Base-by-base conservation (phyloP, 2,329 filamentous ascomycete species). In the Stylonectria norvegica region DNA sequence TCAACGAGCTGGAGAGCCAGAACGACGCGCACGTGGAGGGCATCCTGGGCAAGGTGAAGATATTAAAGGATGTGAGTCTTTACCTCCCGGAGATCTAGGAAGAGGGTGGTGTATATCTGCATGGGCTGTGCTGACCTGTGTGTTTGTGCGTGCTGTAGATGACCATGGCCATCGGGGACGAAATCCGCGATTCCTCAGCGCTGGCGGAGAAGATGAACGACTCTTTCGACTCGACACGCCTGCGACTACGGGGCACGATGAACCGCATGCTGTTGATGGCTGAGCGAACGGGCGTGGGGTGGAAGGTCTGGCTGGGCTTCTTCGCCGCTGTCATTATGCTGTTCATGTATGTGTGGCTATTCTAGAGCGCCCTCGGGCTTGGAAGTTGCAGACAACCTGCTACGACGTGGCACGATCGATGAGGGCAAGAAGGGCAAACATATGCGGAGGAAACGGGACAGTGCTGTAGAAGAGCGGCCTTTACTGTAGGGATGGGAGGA, bases 211-310 rank as follows among this genome's bases (percentile, higher is more conserved):
- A 89, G 68, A 95, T 98, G 84, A 97, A 97, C 65, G 88, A 95
- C 59, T 79, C 81, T 5, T 98, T 97, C 61, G 91, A 97, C 62
- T 81, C 79, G 56, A 94, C 91, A 38, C 75, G 90, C 22, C 69
- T 89, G 37, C 79, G 86, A 49, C 71, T 98, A 47, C 79, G 83
- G 31, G 89, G 91, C 38, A 97, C 94, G 14, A 97, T 98, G 93
- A 95, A 89, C 62, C 76, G 90, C 43, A 98, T 98, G 93, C 69
- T 97, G 51, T 63, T 91, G 38, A 98, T 98, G 93, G 93, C 93
- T 4, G 80, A 97, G 69, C 77, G 82, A 57, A 95, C 90, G 2
- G 93, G 93, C n/a, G 84, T 98, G 8, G 85, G 89, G 58, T 98
- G 93, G 93, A 91, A 80, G 67, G 86, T 90, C 42, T 98, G 93